Conservation (phyloP, 768 basidiomycete species). For the Lentinus tigrinus region DNA sequence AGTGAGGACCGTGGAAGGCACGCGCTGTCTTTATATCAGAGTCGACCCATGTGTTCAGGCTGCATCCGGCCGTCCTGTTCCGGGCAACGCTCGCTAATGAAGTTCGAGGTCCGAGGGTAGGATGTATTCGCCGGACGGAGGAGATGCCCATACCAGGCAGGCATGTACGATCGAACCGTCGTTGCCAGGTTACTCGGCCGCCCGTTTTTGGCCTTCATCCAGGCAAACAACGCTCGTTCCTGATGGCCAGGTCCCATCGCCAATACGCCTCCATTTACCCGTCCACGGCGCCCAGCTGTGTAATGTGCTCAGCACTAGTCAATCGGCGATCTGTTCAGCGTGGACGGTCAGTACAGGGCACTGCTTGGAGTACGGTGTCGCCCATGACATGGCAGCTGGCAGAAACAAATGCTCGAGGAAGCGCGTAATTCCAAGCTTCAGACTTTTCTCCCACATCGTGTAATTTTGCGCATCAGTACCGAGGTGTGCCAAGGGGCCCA, state of each 20-base stretch:
- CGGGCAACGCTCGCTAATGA: not conserved
- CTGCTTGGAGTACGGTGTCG: no score
- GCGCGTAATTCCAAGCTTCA: not conserved
- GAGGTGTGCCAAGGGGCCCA: not conserved
- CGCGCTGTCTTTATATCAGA: conserved; percentile 4
- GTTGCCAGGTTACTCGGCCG: conserved; percentile 12
- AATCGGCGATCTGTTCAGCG: no score
- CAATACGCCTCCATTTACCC: conserved; percentile 1
- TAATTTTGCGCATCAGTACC: not conserved
- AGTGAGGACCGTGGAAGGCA: not conserved
- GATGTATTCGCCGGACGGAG: no score
- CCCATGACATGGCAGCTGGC: not conserved
- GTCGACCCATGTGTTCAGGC: not conserved
- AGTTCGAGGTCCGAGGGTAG: not conserved
- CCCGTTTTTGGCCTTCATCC: not conserved
- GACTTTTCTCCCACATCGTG: not conserved
- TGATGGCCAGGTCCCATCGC: conserved; percentile 6
- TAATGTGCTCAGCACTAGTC: no score
- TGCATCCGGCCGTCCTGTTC: conserved; percentile 5
- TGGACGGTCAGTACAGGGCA: no score
- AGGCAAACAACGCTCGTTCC: conserved; percentile 5
- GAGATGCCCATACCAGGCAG: conserved; percentile 4
- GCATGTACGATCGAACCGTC: conserved; percentile 13
- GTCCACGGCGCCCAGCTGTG: not conserved
- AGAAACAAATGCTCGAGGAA: not conserved